These are phyloP conservation scores for Curvularia hawaiiensis DNA, from an alignment of 2,329 filamentous ascomycete species.

Conservation along the genomic window DNA sequence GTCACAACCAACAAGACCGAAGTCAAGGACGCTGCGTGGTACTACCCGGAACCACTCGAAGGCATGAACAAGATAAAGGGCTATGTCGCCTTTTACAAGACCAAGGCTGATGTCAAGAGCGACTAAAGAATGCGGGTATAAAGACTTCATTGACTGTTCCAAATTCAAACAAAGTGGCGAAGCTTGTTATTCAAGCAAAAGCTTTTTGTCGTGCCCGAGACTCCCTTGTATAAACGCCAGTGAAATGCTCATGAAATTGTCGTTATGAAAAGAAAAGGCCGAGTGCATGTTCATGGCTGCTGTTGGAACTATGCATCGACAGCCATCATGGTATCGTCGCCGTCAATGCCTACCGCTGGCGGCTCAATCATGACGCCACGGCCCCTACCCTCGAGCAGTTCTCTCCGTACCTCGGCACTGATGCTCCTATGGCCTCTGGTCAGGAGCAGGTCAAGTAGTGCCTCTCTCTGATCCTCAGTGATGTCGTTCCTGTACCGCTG, in stretches of 20 bases:
- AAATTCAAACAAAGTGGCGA: background rate
- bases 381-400: constrained; percentile 85
- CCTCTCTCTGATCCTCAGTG: constrained; percentile 92
- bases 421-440: constrained; percentile 86
- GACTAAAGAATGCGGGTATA: constrained; percentile 4
- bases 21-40: constrained; percentile 63
- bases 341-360: constrained; percentile 64
- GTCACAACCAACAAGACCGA: constrained; percentile 56
- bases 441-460: constrained; percentile 83
- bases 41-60: constrained; percentile 59
- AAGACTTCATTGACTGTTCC: constrained; percentile 1
- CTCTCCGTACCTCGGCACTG: constrained; percentile 86
- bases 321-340: constrained; percentile 87
- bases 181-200: background rate
- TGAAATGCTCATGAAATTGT: constrained; percentile 16
- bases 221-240: constrained; percentile 12
- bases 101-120: constrained; percentile 29
- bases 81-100: constrained; percentile 64
- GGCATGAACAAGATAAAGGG: constrained; percentile 58
- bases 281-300: background rate
- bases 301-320: constrained; percentile 10
- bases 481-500: constrained; percentile 96
- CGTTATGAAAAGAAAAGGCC: background rate
- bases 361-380: constrained; percentile 74
- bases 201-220: background rate